Evolutionary conservation across 2,329 filamentous ascomycete species (phyloP), one percentile per base, ranked within the genome.

Genomic region (Ilyonectria destructans): DNA sequence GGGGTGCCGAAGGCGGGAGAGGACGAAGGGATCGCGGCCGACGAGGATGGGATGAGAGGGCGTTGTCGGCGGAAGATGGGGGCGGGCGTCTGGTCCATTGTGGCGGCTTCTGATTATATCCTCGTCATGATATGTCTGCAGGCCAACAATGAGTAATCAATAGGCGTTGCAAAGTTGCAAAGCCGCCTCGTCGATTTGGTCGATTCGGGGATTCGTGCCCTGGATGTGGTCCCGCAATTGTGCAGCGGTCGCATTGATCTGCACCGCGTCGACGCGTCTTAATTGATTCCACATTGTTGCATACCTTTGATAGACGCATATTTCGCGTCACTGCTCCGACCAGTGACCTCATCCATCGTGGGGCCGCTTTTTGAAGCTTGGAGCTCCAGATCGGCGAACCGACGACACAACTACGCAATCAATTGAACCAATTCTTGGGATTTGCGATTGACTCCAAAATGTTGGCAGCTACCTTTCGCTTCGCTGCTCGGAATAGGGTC

Each of bases 1-100:
- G 95, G 95, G 2, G 95, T 98, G 58, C 90, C 94, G 82, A 98
- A 98, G 46, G 92, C 94, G 9, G 95, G 94, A 21, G 95, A 97
- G 0, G 95, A 97, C 0, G 95, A 97, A 5, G 94, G 94, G 68
- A 96, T 90, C 48, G 88, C 26, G 6, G 26, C 87, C 58, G 92
- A 90, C 4, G 85, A 84, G 10, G 77, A 80, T 48, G 80, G 78
- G 26, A 72, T 76, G 78, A 77, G 69, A 51, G 71, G 71, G 61
- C 77, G 76, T 67, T 78, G 74, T 56, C 75, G 78, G 69, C 81
- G 80, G 62, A 82, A 83, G 69, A 83, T 77, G 57, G 79, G 77
- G 35, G 80, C 78, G 62, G 82, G 81, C 56, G 80, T 82, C 67
- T 76, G 75, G 72, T 84, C 81, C 82, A 84, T 83, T 37, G 62